Evolutionary conservation across 495 filamentous ascomycete genomes (phyloP).

Genomic region (Alectoria sarmentosa): DNA sequence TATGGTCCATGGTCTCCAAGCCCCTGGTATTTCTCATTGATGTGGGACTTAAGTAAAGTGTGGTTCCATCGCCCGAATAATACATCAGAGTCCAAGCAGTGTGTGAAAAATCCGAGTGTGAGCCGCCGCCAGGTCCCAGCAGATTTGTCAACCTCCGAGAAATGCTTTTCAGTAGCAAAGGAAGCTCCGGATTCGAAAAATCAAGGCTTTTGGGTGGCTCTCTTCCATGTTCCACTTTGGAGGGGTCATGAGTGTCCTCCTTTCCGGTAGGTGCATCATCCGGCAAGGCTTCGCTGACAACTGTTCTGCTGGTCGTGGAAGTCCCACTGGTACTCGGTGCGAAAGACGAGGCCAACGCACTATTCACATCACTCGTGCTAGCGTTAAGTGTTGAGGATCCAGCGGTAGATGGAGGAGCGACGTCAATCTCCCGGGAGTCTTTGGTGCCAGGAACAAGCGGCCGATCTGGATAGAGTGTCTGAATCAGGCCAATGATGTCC

Average conservation of each 20-base stretch:
- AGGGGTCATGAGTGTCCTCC: not conserved
- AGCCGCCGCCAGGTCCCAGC: not conserved
- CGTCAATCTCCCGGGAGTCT: constrained; percentile 39
- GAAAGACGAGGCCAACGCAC: constrained; percentile 13
- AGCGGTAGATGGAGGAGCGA: constrained; percentile 52
- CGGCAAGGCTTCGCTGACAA: constrained; percentile 32
- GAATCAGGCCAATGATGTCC: constrained; percentile 62
- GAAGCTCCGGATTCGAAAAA: not conserved
- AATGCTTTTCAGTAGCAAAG: not conserved
- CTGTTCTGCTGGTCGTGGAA: constrained; percentile 58
- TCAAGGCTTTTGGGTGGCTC: not conserved
- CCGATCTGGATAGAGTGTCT: constrained; percentile 61
- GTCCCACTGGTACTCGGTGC: constrained; percentile 26
- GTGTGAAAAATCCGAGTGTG: not conserved
- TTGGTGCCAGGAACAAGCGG: constrained; percentile 45
- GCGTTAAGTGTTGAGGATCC: constrained; percentile 24
- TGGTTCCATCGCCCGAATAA: constrained; percentile 9
- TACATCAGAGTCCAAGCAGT: constrained; percentile 9
- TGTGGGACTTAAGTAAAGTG: constrained; percentile 47
- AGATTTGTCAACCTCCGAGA: not conserved
- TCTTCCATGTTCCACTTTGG: not conserved
- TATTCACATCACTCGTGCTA: constrained; percentile 8
- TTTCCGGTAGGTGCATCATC: not conserved
- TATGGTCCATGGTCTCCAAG: not conserved
- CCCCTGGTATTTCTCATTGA: not conserved